Evolutionary conservation across 768 basidiomycete genomes (phyloP).

Genomic region (Fomitopsis pulvina): DNA sequence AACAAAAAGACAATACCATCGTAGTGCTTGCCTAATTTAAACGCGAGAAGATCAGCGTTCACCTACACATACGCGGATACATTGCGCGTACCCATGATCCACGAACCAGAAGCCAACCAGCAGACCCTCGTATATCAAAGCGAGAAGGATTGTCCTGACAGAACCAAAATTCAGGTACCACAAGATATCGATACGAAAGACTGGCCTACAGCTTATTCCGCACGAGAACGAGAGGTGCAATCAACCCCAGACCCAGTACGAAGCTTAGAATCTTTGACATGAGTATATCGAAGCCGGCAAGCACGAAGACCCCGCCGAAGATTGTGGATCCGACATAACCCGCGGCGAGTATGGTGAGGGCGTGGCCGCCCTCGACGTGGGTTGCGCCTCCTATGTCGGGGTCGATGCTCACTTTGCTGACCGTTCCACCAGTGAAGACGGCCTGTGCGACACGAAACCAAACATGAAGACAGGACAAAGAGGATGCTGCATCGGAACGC

Average conservation of each 20-base stretch:
- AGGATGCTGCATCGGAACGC: constrained; percentile 21
- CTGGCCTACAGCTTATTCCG: constrained; percentile 79
- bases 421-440: constrained; percentile 71
- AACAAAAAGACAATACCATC: constrained; percentile 80
- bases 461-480: constrained; percentile 9
- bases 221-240: constrained; percentile 82
- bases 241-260: constrained; percentile 77
- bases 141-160: constrained; percentile 79
- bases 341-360: constrained; percentile 63
- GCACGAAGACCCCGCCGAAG: constrained; percentile 75
- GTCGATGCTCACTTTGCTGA: constrained; percentile 78
- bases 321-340: constrained; percentile 82
- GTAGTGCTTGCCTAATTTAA: constrained; percentile 55
- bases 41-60: neutral
- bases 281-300: constrained; percentile 83
- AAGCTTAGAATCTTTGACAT: constrained; percentile 92
- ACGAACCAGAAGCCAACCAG: constrained; percentile 95
- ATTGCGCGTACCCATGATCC: constrained; percentile 73
- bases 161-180: neutral
- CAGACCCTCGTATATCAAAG: constrained; percentile 75
- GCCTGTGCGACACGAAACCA: constrained; percentile 53
- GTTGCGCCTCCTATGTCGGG: constrained; percentile 75
- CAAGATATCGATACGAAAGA: neutral
- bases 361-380: constrained; percentile 70
- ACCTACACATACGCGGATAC: constrained; percentile 1